Conservation (phyloP, 345 rosid genomes). For the Odontarrhena argentea region DNA sequence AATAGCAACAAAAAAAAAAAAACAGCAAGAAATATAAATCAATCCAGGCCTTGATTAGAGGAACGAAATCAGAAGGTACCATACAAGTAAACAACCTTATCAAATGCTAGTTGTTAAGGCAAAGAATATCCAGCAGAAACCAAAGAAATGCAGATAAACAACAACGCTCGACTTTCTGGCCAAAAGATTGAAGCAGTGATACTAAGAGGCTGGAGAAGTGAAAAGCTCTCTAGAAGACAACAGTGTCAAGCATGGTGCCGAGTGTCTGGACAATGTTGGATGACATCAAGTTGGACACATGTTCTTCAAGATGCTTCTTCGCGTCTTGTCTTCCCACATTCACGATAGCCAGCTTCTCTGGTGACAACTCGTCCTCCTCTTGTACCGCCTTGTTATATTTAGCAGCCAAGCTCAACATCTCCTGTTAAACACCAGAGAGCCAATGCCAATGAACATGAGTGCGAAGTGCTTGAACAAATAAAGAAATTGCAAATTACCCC, state of each 20-base stretch:
- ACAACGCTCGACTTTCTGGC: constrained; percentile 26
- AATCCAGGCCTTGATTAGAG: neutral
- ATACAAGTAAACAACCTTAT: constrained; percentile 3
- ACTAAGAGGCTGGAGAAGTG: neutral
- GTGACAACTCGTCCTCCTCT: constrained; percentile 95
- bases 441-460: constrained; percentile 4
- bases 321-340: constrained; percentile 99
- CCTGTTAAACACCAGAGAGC: constrained; percentile 54
- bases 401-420: constrained; percentile 77
- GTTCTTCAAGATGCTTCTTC: constrained; percentile 97
- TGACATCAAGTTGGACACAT: constrained; percentile 95
- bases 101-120: constrained; percentile 9
- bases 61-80: constrained; percentile 24
- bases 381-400: constrained; percentile 97
- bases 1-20: neutral
- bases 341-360: constrained; percentile 89
- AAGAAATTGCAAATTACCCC: neutral
- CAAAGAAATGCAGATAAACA: constrained; percentile 16
- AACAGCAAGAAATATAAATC: neutral
- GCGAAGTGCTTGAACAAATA: neutral
- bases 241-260: constrained; percentile 98
- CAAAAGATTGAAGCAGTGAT: constrained; percentile 8
- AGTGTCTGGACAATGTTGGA: constrained; percentile 95
- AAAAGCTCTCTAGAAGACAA: constrained; percentile 60
- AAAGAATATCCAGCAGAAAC: constrained; percentile 8